Percentiles rank a stretch among this genome's conserved stretches.
Evolutionary conservation across 805 yeast species (phyloP).

Genomic region (Lipomyces oligophaga): DNA sequence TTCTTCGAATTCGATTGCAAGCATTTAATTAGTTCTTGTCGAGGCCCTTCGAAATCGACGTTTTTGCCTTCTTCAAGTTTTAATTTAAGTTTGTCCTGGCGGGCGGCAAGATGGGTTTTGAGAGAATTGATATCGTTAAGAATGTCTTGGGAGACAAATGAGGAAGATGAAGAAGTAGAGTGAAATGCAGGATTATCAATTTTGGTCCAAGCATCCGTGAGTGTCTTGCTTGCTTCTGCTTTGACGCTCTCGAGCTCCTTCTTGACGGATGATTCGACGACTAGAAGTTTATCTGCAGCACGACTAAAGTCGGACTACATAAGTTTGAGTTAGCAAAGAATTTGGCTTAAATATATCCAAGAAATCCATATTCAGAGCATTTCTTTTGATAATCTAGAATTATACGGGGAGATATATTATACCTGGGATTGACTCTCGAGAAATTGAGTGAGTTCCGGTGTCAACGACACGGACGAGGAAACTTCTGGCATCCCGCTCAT

Average conservation of each 20-base stretch:
- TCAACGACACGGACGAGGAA: too few species aligned
- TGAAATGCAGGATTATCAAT: constrained; percentile 8
- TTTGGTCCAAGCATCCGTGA: constrained; percentile 23
- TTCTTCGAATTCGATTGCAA: constrained; percentile 53
- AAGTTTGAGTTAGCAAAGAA: too few species aligned
- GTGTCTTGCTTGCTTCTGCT: constrained; percentile 33
- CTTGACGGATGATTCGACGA: constrained; percentile 38
- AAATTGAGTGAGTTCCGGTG: too few species aligned
- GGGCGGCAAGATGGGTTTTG: constrained; percentile 21
- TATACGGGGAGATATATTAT: too few species aligned
- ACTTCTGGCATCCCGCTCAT: too few species aligned
- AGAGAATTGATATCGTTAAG: constrained; percentile 20
- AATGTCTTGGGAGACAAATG: constrained; percentile 6
- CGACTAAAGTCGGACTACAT: constrained; percentile 41
- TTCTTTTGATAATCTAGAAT: too few species aligned
- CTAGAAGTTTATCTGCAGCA: constrained; percentile 34
- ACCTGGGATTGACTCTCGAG: too few species aligned
- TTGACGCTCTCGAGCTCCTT: constrained; percentile 36
- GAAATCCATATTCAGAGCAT: neutral
- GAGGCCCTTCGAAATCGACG: constrained; percentile 30
- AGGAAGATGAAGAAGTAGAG: constrained; percentile 22
- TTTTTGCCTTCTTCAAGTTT: constrained; percentile 37
- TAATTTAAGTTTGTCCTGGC: constrained; percentile 36
- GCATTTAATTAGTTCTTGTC: constrained; percentile 54
- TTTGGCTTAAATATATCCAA: too few species aligned